Conservation (phyloP, 495 filamentous ascomycete genomes). For the Neurospora terricola region DNA sequence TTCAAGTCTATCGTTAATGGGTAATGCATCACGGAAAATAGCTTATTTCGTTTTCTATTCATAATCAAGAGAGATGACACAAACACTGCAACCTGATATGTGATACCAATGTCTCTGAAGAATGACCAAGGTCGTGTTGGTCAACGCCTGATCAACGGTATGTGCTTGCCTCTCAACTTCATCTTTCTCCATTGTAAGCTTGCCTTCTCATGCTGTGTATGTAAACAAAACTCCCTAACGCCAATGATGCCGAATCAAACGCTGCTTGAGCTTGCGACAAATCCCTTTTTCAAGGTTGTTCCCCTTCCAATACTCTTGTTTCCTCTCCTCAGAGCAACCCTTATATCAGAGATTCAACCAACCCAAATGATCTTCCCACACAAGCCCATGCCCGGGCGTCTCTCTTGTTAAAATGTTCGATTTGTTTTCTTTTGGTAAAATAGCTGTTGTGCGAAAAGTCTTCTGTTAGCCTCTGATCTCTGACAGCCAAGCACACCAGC, state of each 20-base stretch:
- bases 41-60: neutral
- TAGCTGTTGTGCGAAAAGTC: conserved; percentile 17
- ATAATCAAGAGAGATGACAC: neutral
- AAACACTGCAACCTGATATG: neutral
- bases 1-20: neutral
- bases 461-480: conserved; percentile 16
- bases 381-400: conserved; percentile 33
- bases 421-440: conserved; percentile 48
- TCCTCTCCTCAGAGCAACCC: neutral
- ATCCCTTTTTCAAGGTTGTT: neutral
- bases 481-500: neutral
- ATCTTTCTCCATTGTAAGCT: neutral
- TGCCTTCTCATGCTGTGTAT: neutral
- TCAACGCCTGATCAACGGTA: neutral
- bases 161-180: neutral
- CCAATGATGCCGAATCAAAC: neutral
- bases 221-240: neutral
- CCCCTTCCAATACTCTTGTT: neutral
- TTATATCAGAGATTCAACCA: neutral
- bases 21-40: neutral
- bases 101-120: neutral
- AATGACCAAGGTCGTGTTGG: neutral
- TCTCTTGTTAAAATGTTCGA: conserved; percentile 33
- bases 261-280: neutral
- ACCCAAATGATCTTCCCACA: neutral